Base-by-base conservation (phyloP, 2,329 filamentous ascomycete genomes). In the Clarireedia sp. region DNA sequence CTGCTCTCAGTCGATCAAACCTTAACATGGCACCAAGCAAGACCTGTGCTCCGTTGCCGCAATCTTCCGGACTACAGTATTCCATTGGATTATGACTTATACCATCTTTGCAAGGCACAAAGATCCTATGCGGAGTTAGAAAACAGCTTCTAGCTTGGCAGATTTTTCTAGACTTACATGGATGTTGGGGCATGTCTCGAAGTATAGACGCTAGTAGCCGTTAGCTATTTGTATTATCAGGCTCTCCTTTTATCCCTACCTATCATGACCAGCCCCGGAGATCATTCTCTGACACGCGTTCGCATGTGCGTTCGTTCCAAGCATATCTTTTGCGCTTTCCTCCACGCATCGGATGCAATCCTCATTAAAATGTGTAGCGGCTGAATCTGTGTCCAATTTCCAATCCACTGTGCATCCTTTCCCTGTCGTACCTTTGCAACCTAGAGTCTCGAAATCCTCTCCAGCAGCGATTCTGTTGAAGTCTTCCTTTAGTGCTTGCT, bases 271-370 rank as follows among this genome's bases (percentile, higher is more conserved):
- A n/a, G 83, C 83, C 23, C 82, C 82, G 60, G 75, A 80, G 57
- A 77, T 82, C 72, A 86, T 83, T 21, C 69, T 70, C 53, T 74
- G 72, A 47, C 74, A 71, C 47, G 76, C 65, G 48, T 75, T 73
- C 14, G 16, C 14, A 60, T 73, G 69, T 24, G 73, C 69, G 44
- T 78, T 57, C 19, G 55, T 76, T 1, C 82, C 78, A 1, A 84
- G 77, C 1, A 85, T 75, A 4, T 76, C 77, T 52, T 71, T 69
- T 0, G 84, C 82, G 21, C 83, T 80, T 43, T 78, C 74, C 48
- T 78, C 74, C 8, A 90, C 85, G 37, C 82, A 83, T 1, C 72
- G 68, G 55, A 90, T 84, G 65, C 86, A 90, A 61, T 85, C 80
- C 7, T 76, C 68, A 62, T 89, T 76, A 70, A 90, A 90, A 29